Conservation (phyloP, 2,329 filamentous ascomycete genomes). For the Nemania serpens region DNA sequence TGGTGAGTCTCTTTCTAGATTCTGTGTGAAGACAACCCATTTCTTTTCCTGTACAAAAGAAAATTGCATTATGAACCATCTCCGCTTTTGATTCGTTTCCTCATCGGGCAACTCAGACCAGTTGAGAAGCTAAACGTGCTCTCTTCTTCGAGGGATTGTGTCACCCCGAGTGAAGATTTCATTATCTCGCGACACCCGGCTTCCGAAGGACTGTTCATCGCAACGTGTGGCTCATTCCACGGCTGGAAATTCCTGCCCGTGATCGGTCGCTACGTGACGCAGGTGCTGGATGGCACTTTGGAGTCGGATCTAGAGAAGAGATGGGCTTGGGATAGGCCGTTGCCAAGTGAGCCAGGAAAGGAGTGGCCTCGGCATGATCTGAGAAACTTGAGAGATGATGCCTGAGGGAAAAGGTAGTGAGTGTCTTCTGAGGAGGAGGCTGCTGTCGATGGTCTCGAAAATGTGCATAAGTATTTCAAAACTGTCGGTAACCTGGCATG, state of each 20-base stretch:
- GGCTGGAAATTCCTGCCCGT: constrained; percentile 71
- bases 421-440: too few species aligned
- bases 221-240: constrained; percentile 69
- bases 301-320: constrained; percentile 48
- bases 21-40: background rate
- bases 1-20: constrained; percentile 54
- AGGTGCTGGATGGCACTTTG: constrained; percentile 56
- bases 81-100: too few species aligned
- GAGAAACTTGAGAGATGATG: constrained; percentile 48
- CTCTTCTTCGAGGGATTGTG: constrained; percentile 60
- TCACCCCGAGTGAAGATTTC: constrained; percentile 65
- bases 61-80: too few species aligned
- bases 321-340: constrained; percentile 65
- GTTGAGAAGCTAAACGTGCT: background rate
- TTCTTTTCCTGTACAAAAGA: too few species aligned
- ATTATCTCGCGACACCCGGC: constrained; percentile 63
- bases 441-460: background rate
- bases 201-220: constrained; percentile 61
- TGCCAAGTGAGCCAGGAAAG: constrained; percentile 58
- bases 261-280: constrained; percentile 65
- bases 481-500: too few species aligned
- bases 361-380: constrained; percentile 64
- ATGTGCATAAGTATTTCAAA: too few species aligned
- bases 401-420: constrained; percentile 1
- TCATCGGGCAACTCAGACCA: background rate